Evolutionary conservation across 2,329 filamentous ascomycete genomes (phyloP), one percentile per base, ranked within the genome.

Genomic region (Phialophora tarda): DNA sequence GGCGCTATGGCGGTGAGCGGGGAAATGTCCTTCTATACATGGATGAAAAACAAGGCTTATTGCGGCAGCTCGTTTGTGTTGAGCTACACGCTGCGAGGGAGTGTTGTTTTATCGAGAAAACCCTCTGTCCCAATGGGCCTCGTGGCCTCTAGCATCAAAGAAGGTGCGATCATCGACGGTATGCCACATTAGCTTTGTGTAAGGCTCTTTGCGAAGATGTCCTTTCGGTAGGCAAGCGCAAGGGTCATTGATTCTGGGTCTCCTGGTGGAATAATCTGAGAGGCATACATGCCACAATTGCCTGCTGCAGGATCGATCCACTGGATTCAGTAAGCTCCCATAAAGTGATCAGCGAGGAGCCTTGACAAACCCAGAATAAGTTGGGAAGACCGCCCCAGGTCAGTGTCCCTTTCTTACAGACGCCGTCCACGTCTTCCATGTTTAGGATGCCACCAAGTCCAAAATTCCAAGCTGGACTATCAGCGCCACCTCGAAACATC

Each of bases 341-440:
- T 34, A 4, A 6, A 48, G 11, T 32, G 53, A 17, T 17, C 38
- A 48, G 12, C 30, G 51, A 32, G 47, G 51, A 47, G 11, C 2
- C 12, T 30, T 21, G 41, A 62, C 67, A n/a, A 47, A 69, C 67
- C 67, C 69, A 73, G 47, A 71, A 71, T 17, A 72, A 28, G 59
- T 73, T 73, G 32, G 72, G 72, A 55, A 73, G 54, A 11, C 73
- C 73, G 28, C 70, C 69, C 73, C 72, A 74, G 24, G 67, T 65
- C 61, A 72, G 56, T 8, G 69, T 72, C 21, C 69, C 65, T 44
- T 62, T 62, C 41, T 67, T 66, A 24, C 61, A 65, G 24, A 68
- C 26, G n/a, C 58, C 66, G 6, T 66, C 58, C 24, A 68, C 65
- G 41, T 66, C 68, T 30, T 66, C 63, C 57, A 62, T 62, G n/a